Conservation (phyloP, 495 filamentous ascomycete genomes). For the Penicillium macrosclerotiorum region DNA sequence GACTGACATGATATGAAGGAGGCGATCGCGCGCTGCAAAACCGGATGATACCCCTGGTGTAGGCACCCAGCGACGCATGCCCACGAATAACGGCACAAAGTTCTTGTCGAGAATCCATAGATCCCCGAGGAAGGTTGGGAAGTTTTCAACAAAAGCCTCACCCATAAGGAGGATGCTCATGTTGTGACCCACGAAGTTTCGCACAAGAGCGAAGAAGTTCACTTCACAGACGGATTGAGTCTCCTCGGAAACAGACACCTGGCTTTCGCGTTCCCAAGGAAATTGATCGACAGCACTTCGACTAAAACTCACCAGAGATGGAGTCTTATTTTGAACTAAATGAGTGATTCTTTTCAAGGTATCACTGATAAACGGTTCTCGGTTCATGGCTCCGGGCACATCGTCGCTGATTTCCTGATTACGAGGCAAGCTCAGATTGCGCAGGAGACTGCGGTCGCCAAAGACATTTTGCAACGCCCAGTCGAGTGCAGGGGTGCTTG, state of each 20-base stretch:
- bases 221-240: conserved; percentile 44
- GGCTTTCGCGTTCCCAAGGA: conserved; percentile 55
- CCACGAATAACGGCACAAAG: conserved; percentile 49
- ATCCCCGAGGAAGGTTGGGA: conserved; percentile 51
- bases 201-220: conserved; percentile 52
- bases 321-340: conserved; percentile 40
- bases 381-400: conserved; percentile 38
- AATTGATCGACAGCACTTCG: conserved; percentile 59
- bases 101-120: conserved; percentile 56
- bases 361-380: conserved; percentile 42
- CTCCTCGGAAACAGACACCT: conserved; percentile 32
- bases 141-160: conserved; percentile 51
- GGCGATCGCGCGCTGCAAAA: conserved; percentile 48
- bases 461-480: conserved; percentile 51
- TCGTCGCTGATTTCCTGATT: conserved; percentile 35
- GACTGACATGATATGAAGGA: conserved; percentile 44
- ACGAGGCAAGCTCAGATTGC: conserved; percentile 31
- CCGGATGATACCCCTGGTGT: conserved; percentile 49
- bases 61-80: conserved; percentile 52
- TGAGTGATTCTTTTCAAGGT: conserved; percentile 31
- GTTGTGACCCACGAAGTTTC: conserved; percentile 52
- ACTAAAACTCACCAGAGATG: conserved; percentile 56
- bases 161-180: conserved; percentile 55
- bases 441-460: conserved; percentile 36
- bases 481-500: conserved; percentile 33